Percentiles rank a stretch among this genome's conserved stretches.
These are phyloP conservation scores for Atractiella rhizophila DNA, from an alignment of 768 basidiomycete species.

Conservation along the genomic window DNA sequence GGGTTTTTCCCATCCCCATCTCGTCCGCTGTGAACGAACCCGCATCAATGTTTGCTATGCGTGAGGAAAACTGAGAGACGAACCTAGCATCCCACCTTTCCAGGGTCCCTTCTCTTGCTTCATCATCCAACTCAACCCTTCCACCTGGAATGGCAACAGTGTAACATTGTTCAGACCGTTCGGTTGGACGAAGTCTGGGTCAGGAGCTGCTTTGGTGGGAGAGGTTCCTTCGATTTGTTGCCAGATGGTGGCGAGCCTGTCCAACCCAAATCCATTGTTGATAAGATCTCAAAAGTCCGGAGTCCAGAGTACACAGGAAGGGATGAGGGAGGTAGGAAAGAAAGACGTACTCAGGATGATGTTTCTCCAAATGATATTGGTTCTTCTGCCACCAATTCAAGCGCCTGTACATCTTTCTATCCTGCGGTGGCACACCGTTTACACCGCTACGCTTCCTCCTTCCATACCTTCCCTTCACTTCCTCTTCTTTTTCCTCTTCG, in stretches of 20 bases:
- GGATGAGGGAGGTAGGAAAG: background rate
- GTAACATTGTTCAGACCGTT: constrained; percentile 63
- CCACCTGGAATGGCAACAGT: constrained; percentile 79
- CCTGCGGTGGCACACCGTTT: background rate
- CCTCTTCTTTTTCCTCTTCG: too few relatives aligned
- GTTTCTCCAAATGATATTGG: constrained; percentile 1
- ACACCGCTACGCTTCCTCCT: too few relatives aligned
- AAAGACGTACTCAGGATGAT: constrained; percentile 2
- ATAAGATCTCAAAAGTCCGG: background rate
- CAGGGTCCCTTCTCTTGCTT: constrained; percentile 69
- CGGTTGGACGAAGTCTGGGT: constrained; percentile 25
- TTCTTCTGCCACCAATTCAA: constrained; percentile 7
- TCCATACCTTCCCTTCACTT: too few relatives aligned
- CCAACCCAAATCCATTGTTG: background rate
- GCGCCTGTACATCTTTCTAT: too few relatives aligned
- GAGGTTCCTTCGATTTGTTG: constrained; percentile 5
- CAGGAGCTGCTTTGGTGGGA: constrained; percentile 7
- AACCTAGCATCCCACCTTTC: constrained; percentile 37
- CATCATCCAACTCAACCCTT: constrained; percentile 87
- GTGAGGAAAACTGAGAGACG: too few relatives aligned
- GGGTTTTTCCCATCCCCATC: constrained; percentile 70
- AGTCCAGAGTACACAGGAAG: background rate
- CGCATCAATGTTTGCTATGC: constrained; percentile 20
- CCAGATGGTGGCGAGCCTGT: background rate
- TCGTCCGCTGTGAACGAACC: background rate